phyloP scores from a whole-genome alignment of 768 basidiomycete species.

The Suillus brevipes region DNA sequence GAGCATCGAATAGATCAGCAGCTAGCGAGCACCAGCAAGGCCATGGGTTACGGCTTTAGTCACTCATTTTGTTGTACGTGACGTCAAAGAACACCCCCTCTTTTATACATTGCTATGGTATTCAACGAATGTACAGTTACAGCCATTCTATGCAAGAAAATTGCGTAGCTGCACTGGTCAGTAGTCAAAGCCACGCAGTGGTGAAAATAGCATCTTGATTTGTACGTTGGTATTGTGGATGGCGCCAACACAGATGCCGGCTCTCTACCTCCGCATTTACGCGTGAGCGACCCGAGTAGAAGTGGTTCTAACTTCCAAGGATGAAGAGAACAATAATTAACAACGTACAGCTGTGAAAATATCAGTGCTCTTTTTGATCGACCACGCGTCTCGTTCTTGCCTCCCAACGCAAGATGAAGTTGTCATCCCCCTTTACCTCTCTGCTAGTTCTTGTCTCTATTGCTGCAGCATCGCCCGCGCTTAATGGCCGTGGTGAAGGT shows the following conservation, averaged over 20 bases:
- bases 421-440: background rate
- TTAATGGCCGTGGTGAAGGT: background rate
- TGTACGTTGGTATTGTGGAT: background rate
- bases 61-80: background rate
- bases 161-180: background rate
- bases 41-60: background rate
- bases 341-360: background rate
- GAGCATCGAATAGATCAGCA: background rate
- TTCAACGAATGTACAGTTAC: background rate
- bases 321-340: background rate
- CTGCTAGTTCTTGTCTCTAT: background rate
- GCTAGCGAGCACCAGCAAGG: background rate
- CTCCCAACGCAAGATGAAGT: background rate
- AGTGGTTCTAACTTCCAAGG: background rate
- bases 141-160: background rate
- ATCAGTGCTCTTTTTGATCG: background rate
- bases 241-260: background rate
- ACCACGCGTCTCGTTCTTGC: background rate
- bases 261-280: background rate
- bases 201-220: background rate
- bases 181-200: background rate
- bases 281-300: background rate
- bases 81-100: background rate
- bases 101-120: background rate
- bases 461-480: background rate